phyloP scores from a whole-genome alignment of 192 early-diverging fungal genomes.

The Podila horticola region DNA sequence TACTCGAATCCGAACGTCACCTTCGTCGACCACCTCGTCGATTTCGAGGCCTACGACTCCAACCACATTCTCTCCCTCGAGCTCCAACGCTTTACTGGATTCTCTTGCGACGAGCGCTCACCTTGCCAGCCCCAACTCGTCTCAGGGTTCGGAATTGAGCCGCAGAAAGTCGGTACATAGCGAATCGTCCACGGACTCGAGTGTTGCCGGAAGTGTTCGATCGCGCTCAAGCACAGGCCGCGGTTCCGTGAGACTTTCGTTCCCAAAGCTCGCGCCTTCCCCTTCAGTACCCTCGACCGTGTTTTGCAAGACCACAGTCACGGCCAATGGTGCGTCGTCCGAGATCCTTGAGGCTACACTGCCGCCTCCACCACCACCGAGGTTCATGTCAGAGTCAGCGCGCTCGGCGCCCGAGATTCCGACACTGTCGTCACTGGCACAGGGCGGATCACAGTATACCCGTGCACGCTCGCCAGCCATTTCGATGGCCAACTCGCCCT shows the following conservation, averaged over 20 bases:
- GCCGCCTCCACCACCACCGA: slow-evolving; percentile 7
- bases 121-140: slow-evolving; percentile 11
- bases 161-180: too few relatives aligned
- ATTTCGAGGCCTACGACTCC: slow-evolving; percentile 46
- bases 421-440: slow-evolving; percentile 1
- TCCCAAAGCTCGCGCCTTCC: slow-evolving; percentile 29
- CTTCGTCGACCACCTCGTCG: slow-evolving; percentile 28
- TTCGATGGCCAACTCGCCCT: slow-evolving; percentile 22
- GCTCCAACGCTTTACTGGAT: slow-evolving; percentile 24
- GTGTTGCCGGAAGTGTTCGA: slow-evolving; percentile 11
- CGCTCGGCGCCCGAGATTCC: slow-evolving; percentile 11
- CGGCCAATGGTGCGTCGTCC: slow-evolving; percentile 3
- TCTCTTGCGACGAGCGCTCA: slow-evolving; percentile 30
- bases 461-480: slow-evolving; percentile 28
- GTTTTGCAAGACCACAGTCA: slow-evolving; percentile 44
- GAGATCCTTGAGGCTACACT: not conserved
- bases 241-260: slow-evolving; percentile 11
- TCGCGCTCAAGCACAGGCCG: slow-evolving; percentile 5
- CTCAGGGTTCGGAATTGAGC: too few relatives aligned
- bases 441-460: not conserved
- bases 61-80: slow-evolving; percentile 34
- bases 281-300: slow-evolving; percentile 39
- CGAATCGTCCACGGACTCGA: slow-evolving; percentile 5
- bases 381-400: not conserved
- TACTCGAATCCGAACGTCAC: slow-evolving; percentile 27